Evolutionary conservation across 1,284 basidiomycete genomes (phyloP), one percentile per base, ranked within the genome.

Genomic region (Ceraceosorus guamensis): DNA sequence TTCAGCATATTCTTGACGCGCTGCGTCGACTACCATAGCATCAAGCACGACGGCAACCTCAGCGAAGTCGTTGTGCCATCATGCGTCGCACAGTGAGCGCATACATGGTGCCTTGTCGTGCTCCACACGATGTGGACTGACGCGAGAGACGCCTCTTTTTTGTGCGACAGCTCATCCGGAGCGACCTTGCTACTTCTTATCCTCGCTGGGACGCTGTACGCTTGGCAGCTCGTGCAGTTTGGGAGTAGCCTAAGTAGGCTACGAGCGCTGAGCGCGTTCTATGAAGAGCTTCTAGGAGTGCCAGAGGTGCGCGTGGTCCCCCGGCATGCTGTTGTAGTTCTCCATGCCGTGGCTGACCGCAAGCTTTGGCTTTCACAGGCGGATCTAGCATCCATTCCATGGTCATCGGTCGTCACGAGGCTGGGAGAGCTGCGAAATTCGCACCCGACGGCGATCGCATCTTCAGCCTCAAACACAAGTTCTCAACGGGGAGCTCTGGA

Each of bases 1-100:
- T 99, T 99, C 78, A 92, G 93, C 6, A 93, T 91, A 5, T 98
- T 99, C 77, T 80, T 99, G 11, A 78, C 93, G 6, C 89, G 91
- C 34, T 99, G 93, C 77, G 83, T 99, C 67, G 91, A 99, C 77
- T 97, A 96, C 76, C 83, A 83, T 33, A 83, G 91, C 64, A 83
- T 73, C 59, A 66, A 61, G 66, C 68, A 68, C 50, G 64, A 73
- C 47, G 70, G 70, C n/a, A 51, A 69, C 18, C 57, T 76, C 16
- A 55, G 62, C 37, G 63, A 71, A 39, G 66, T 70, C 7, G 63
- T 73, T 16, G 66, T 72, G 5, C 65, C 62, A 3, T 63, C 69
- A 73, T 75, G 68, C 67, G 82, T 83, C 46, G 82, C 81, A 59
- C 81, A 96, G 33, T 83, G 85, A 5, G 86, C 93, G 56, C n/a